Base-by-base conservation (phyloP, 345 rosid genomes). In the Eucalyptus virginea region DNA sequence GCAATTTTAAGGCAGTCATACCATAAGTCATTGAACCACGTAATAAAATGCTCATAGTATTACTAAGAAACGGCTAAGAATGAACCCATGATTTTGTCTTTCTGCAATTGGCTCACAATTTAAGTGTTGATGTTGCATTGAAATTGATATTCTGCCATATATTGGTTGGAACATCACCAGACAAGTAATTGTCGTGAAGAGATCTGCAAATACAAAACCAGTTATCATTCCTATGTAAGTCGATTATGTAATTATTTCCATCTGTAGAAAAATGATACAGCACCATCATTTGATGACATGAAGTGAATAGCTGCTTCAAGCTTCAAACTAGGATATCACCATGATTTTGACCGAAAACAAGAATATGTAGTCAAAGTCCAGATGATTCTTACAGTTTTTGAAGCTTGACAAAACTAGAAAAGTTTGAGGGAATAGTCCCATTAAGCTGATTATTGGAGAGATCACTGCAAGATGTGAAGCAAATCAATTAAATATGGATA, bases 71-170 rank as follows among this genome's bases (percentile, higher is more conserved):
- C 40, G 69, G 17, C 52, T 9, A 52, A 58, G 54, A 86, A 50
- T 23, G 40, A 62, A 49, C 56, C 77, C 48, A 49, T 6, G 45
- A 24, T 54, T 26, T 32, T 56, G 40, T 34, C 37, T 28, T 13
- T 44, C 47, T 37, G 47, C 47, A 12, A 23, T 85, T 88, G 89
- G 77, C 99, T 95, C 96, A 98, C 99, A 98, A 80, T 44, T 40
- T 86, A 90, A 98, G 92, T 88, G 19, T 93, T 87, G 93, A 94
- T 19, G 90, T 91, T 80, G 95, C 92, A 52, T 92, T 93, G 88
- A 93, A 91, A 62, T 54, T 92, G 92, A 90, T 94, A 91, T 87
- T 94, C 92, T 95, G 95, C 99, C 99, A 98, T 90, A 98, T 89
- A 87, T 91, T 90, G 62, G 97, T 94, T 15, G 96, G 90, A 88